Base-by-base conservation (phyloP, 1,139 yeast species). In the Hanseniaspora uvarum region DNA sequence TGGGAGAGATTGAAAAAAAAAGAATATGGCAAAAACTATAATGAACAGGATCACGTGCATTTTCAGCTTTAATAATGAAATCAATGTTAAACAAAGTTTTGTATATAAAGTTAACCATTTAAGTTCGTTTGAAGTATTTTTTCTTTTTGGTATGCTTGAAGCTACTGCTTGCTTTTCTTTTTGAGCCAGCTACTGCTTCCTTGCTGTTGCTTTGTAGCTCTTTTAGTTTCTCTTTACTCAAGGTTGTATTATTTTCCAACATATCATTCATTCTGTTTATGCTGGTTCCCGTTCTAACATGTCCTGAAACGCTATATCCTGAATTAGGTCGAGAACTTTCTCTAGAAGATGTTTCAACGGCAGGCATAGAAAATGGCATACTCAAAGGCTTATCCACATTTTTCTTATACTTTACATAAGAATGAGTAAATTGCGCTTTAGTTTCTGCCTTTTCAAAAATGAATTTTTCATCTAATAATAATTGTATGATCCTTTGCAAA, bases 401-500 rank as follows among this genome's bases (percentile, higher is more conserved):
- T 4, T 64, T 65, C 1, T 73, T 72, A 0, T 74, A 61, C 59
- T 73, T 73, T 5, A 87, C 78, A 62, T 88, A 89, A 56, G 86
- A 83, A 5, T 83, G 73, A 0, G 95, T 86, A 70, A 84, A 88
- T n/a, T 80, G 78, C 19, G 74, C 76, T 59, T 79, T 84, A 75
- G 81, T 77, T 6, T 82, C 72, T 11, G 86, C 78, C 63, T 82
- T 84, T 65, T 89, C 96, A 55, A 74, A 74, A 37, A 92, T 68
- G 30, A 82, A 76, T n/a, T 79, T 78, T 58, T 81, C 81, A 30
- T 85, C 77, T 18, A 86, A 74, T 59, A 92, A 69, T 59, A 83
- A 83, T 62, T 86, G 88, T 59, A 88, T 84, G 7, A 92, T 78
- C 58, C 97, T 72, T 65, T 88, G 96, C 26, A 86, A 74, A 40